phyloP scores from a whole-genome alignment of 169 alveolate species.

The Eimeria necatrix region DNA sequence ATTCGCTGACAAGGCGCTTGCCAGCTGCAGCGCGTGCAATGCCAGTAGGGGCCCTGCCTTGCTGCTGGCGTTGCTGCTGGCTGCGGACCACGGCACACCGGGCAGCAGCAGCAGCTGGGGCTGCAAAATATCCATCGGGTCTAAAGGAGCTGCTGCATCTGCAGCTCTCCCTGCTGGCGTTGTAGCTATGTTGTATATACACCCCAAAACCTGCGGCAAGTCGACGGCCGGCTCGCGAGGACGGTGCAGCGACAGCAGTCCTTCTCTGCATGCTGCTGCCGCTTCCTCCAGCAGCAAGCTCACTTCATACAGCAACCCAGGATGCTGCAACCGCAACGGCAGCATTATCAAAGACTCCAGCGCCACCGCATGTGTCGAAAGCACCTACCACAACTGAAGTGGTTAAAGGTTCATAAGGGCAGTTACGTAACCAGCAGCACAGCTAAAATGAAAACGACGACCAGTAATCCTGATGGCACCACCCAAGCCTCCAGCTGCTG shows the following conservation, averaged over 20 bases:
- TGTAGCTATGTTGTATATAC: constrained; percentile 41
- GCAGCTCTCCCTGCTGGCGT: constrained; percentile 41
- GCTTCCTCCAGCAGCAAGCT: constrained; percentile 69
- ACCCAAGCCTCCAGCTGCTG: not conserved
- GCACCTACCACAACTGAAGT: not conserved
- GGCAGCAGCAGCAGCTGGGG: constrained; percentile 55
- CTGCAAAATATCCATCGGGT: constrained; percentile 47
- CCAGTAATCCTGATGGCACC: too few relatives aligned
- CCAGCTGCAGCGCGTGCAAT: constrained; percentile 53
- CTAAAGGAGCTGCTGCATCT: constrained; percentile 40
- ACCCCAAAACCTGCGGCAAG: constrained; percentile 30
- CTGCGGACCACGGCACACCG: not conserved
- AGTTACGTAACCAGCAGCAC: not conserved
- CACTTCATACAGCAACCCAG: constrained; percentile 68
- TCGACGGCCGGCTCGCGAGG: constrained; percentile 9
- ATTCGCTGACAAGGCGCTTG: constrained; percentile 38
- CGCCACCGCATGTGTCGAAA: not conserved
- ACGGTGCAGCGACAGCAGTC: constrained; percentile 24
- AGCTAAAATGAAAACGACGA: not conserved
- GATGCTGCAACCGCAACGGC: constrained; percentile 70
- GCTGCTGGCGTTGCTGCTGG: constrained; percentile 6
- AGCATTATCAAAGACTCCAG: not conserved
- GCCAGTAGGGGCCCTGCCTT: constrained; percentile 38
- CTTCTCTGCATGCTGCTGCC: constrained; percentile 34
- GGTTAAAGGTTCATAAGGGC: too few relatives aligned